Conservation (phyloP, 371 early-diverging fungal genomes). For the Saksenaea vasiformis region DNA sequence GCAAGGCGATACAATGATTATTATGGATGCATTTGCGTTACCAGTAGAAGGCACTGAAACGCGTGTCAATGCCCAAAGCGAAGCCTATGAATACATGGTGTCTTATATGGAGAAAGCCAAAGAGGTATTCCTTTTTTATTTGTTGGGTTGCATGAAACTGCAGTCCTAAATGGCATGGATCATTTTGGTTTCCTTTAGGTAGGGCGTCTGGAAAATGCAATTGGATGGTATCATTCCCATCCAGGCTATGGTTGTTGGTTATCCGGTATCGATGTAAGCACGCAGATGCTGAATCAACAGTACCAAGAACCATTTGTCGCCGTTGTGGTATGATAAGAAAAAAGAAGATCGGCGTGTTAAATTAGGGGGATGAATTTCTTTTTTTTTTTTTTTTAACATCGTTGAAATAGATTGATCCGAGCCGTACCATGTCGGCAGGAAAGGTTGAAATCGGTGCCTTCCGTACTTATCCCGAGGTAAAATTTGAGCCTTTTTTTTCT, state of each 20-base stretch:
- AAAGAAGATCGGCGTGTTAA: too few relatives aligned
- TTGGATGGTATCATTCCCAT: slow-evolving; percentile 99
- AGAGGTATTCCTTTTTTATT: slow-evolving; percentile 54
- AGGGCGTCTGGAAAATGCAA: slow-evolving; percentile 91
- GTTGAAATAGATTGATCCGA: slow-evolving; percentile 85
- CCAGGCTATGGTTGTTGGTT: slow-evolving; percentile 99
- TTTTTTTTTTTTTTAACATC: neutral
- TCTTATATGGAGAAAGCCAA: slow-evolving; percentile 82
- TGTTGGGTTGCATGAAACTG: neutral
- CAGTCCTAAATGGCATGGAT: too few relatives aligned
- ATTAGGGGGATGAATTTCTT: too few relatives aligned
- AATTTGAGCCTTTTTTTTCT: neutral
- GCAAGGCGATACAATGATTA: slow-evolving; percentile 82
- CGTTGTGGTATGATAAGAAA: slow-evolving; percentile 70
- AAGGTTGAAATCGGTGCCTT: slow-evolving; percentile 98
- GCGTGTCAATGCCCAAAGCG: slow-evolving; percentile 94
- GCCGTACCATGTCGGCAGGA: slow-evolving; percentile 93
- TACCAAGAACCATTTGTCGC: slow-evolving; percentile 96
- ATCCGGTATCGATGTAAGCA: slow-evolving; percentile 96
- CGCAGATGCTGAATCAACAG: slow-evolving; percentile 94
- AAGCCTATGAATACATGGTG: slow-evolving; percentile 98
- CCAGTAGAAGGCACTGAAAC: slow-evolving; percentile 99
- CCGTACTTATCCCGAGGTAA: slow-evolving; percentile 90
- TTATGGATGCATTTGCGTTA: slow-evolving; percentile 96
- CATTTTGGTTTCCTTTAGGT: slow-evolving; percentile 69